A percentile compares a stretch with the other conserved stretches of the same genome.
These are phyloP conservation scores for Lentinula edodes DNA, from an alignment of 768 basidiomycete genomes.

Conservation along the genomic window DNA sequence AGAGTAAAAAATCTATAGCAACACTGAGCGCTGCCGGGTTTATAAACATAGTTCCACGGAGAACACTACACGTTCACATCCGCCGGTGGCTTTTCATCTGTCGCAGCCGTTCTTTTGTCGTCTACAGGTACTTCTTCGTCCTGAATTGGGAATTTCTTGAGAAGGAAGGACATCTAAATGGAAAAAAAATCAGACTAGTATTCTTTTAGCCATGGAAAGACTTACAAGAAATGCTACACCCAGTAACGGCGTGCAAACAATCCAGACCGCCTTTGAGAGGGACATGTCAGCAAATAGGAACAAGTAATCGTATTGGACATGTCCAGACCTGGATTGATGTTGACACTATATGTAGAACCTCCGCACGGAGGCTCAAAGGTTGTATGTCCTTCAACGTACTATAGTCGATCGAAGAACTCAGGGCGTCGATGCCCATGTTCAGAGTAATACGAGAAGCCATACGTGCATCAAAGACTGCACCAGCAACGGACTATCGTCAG, in stretches of 20 bases:
- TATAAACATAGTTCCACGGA: neutral
- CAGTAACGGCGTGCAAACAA: conserved; percentile 64
- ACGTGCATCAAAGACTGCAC: conserved; percentile 62
- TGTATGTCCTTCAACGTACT: conserved; percentile 41
- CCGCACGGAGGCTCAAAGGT: conserved; percentile 36
- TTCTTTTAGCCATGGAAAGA: neutral
- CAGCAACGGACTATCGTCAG: conserved; percentile 59
- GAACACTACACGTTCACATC: neutral
- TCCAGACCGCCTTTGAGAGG: conserved; percentile 58
- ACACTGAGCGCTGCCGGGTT: neutral
- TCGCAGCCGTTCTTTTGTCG: conserved; percentile 3
- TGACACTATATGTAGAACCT: conserved; percentile 50
- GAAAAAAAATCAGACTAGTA: neutral
- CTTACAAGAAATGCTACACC: conserved; percentile 59
- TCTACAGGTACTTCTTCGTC: conserved; percentile 9
- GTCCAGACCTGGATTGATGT: conserved; percentile 55
- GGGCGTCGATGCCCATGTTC: conserved; percentile 33
- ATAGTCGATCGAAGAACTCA: conserved; percentile 50
- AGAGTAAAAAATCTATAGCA: neutral
- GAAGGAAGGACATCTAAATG: conserved; percentile 33
- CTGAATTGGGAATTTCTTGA: conserved; percentile 32
- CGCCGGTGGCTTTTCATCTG: neutral
- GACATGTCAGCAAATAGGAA: conserved; percentile 6
- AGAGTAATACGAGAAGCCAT: conserved; percentile 44
- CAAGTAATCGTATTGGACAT: neutral